Conservation (phyloP, 2,329 filamentous ascomycete genomes). For the Mycosphaerella arachidis region DNA sequence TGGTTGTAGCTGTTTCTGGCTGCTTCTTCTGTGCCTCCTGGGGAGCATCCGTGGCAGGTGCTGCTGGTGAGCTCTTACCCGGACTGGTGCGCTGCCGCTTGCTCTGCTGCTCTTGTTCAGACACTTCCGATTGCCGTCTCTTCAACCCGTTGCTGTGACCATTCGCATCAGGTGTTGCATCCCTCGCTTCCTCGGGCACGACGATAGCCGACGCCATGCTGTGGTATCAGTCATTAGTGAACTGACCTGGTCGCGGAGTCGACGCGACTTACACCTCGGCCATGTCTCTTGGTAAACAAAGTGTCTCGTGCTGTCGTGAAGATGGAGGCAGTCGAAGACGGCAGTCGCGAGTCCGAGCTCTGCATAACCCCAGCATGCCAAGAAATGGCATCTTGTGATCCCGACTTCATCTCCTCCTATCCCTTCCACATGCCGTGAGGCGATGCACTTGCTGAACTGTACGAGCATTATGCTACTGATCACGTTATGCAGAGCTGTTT, state of each 20-base stretch:
- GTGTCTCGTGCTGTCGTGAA: background rate
- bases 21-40: background rate
- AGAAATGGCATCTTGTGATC: background rate
- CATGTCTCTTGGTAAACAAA: background rate
- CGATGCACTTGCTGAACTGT: background rate
- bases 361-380: background rate
- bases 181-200: constrained; percentile 12
- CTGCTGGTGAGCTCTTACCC: constrained; percentile 28
- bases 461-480: too few relatives aligned
- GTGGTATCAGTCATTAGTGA: background rate
- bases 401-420: background rate
- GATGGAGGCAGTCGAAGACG: background rate
- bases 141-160: constrained; percentile 19
- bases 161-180: constrained; percentile 8
- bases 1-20: constrained; percentile 6
- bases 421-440: background rate
- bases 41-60: constrained; percentile 5
- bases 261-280: background rate
- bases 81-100: constrained; percentile 29
- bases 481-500: too few relatives aligned
- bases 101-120: constrained; percentile 23
- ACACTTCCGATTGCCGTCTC: constrained; percentile 23
- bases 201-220: constrained; percentile 15
- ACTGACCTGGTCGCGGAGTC: background rate
- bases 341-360: background rate